Evolutionary conservation across 306 rosid genomes (phyloP), one percentile per base, ranked within the genome.

Genomic region (Vigna radiata): DNA sequence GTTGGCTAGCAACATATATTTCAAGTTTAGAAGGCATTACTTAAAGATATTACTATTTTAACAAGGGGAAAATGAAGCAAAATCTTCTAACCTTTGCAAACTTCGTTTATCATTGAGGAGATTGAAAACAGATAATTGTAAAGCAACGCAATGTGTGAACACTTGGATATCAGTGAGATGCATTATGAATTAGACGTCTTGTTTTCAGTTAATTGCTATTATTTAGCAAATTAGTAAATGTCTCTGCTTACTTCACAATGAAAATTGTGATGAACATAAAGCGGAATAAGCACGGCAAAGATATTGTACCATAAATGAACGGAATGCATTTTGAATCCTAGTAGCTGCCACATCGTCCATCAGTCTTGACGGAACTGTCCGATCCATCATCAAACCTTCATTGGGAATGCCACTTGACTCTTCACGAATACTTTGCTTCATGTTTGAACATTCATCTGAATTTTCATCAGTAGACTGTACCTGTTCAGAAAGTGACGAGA

Each of bases 291-390:
- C 49, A 25, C 36, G 18, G 58, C 54, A 50, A 4, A 68, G 49
- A 79, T 54, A 33, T 21, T 59, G 75, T 87, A 85, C 91, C 88
- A 72, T 85, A 70, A 85, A 87, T 69, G 89, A 79, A 23, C 86
- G 91, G 83, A 93, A 90, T 67, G 91, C 93, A 68, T 90, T 79
- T 79, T 93, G 93, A 88, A 88, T 89, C 76, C 85, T 85, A 65
- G 90, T 83, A 44, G 91, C 96, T 60, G 96, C 96, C 70, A 77
- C 12, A 31, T 93, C 70, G 66, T 85, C 78, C 77, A 82, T 29
- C 78, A 83, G 41, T 76, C 70, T 80, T 21, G 68, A 61, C 10
- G 87, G 89, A 65, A 79, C 82, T 14, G 77, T 53, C 2, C 68
- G 29, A 37, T 72, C 83, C 10, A 66, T 50, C 77, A 39, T 72